A percentile compares a stretch with the other conserved stretches of the same genome.
phyloP scores from a whole-genome alignment of 2,329 filamentous ascomycete genomes.

The Botrytis paeoniae region DNA sequence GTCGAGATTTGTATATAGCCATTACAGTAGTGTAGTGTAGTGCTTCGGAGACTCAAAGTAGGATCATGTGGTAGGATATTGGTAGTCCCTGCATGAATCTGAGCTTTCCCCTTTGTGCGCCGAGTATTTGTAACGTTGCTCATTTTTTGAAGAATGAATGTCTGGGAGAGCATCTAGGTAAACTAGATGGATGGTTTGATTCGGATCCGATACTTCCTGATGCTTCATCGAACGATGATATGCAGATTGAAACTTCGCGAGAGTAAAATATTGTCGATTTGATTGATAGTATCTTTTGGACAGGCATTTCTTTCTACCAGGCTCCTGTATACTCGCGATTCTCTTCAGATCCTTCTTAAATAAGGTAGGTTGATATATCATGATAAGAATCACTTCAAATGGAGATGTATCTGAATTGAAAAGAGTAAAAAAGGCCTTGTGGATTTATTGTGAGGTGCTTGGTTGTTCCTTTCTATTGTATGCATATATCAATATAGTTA shows the following conservation, averaged over 20 bases:
- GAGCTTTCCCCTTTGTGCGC: too few relatives aligned
- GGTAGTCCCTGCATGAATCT: too few relatives aligned
- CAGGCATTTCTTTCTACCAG: neutral
- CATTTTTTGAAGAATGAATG: neutral
- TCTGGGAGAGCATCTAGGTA: neutral
- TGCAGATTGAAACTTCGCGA: neutral
- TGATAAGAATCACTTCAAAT: too few relatives aligned
- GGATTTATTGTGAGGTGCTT: neutral
- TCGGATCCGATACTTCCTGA: neutral
- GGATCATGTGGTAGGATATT: too few relatives aligned
- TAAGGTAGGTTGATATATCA: too few relatives aligned
- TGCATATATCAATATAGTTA: neutral
- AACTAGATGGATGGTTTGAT: neutral
- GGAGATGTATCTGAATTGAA: too few relatives aligned
- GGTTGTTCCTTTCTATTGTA: neutral
- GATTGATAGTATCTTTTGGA: neutral
- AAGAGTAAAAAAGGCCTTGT: too few relatives aligned
- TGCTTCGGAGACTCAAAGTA: too few relatives aligned
- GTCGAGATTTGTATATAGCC: neutral
- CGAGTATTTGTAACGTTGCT: neutral
- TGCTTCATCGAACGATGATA: neutral
- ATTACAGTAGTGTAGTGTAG: too few relatives aligned
- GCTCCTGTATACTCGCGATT: neutral
- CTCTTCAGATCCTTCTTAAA: too few relatives aligned
- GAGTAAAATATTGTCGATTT: neutral